Evolutionary conservation across 495 filamentous ascomycete genomes (phyloP), one percentile per base, ranked within the genome.

Genomic region (Xylaria nigripes): DNA sequence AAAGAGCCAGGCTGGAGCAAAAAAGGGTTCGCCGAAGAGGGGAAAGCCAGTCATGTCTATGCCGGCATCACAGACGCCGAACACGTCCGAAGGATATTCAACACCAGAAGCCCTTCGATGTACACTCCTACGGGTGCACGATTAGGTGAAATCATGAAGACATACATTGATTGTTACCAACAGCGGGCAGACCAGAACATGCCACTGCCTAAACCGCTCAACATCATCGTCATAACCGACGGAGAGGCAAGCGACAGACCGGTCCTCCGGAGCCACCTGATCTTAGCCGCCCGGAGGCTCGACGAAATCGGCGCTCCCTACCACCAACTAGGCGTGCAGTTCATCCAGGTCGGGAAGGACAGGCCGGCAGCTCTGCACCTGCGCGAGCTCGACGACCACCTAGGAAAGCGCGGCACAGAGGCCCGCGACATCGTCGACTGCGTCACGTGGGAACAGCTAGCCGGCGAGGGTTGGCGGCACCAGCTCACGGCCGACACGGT

Each of bases 391-490:
- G 93, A 98, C 64, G 88, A 97, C 70, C 79, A 78, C 16, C 68
- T 97, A 27, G 76, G 45, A 6, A 51, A 24, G 4, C 30, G 74
- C 50, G 62, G 69, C 24, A 73, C 76, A 16, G 73, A 76, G 6
- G 60, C 90, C 18, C 71, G 93, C 27, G 93, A 98, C 72, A 97
- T 98, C 55, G 90, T 97, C 3, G 93, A 98, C 71, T 96, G 92
- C 0, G 84, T 93, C 21, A 86, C 86, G 7, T 95, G 85, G 80
- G 79, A 70, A 6, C 73, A 75, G 8, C 64, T 59, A 6, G 19
- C 51, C 0, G 50, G 58, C 51, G 61, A 76, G 67, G 45, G 67
- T 57, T 60, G 66, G 48, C 32, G 71, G 65, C 15, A 58, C 51
- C 56, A 56, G 48, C 55, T 80, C 41, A 61, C 66, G 10, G 73